These are phyloP conservation scores for Eucalyptus sp. DNA, from an alignment of 345 rosid genomes.

Conservation along the genomic window DNA sequence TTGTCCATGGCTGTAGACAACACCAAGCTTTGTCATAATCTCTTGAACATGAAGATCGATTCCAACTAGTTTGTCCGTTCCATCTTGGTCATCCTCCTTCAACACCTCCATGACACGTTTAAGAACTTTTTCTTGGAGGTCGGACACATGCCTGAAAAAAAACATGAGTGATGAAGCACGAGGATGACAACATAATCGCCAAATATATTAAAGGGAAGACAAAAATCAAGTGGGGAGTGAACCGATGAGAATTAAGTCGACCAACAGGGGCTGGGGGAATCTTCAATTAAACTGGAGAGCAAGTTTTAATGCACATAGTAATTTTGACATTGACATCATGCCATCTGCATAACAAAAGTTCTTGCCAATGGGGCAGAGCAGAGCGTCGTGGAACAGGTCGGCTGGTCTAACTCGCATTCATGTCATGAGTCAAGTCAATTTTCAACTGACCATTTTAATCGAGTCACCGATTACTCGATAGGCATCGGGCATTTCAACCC, in stretches of 20 bases:
- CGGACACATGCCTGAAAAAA: neutral
- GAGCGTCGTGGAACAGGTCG: fast-evolving
- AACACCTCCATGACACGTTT: neutral
- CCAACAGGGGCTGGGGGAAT: neutral
- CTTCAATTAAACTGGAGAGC: neutral
- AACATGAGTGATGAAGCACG: neutral
- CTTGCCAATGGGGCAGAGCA: no score
- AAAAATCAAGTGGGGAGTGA: neutral
- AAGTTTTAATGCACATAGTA: neutral
- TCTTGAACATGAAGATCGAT: neutral
- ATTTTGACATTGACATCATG: neutral
- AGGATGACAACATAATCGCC: neutral
- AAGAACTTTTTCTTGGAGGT: neutral
- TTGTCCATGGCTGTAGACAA: neutral
- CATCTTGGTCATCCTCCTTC: neutral
- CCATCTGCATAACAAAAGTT: no score
- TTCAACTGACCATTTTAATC: no score
- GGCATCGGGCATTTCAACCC: no score
- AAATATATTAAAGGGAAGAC: neutral
- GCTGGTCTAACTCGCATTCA: no score
- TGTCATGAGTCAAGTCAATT: no score
- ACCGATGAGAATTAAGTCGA: neutral
- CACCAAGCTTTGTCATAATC: neutral
- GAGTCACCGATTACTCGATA: no score
- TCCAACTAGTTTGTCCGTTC: neutral